A percentile compares a stretch with the other conserved stretches of the same genome.
Conservation (phyloP, 2,329 filamentous ascomycete species). For the Cladosporium sphaerospermum region DNA sequence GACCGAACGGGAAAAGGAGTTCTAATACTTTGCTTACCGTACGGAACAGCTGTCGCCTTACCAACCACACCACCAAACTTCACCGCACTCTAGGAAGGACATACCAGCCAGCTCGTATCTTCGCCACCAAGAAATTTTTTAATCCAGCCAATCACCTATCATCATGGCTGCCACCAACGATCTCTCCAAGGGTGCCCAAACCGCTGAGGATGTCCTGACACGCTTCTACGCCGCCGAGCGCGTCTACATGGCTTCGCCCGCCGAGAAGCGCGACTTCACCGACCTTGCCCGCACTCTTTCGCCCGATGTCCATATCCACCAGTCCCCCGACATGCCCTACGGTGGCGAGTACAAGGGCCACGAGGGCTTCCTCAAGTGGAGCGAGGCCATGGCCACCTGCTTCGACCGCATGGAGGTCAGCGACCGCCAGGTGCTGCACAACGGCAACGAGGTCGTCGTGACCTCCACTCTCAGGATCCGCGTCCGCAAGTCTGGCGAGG, state of each 20-base stretch:
- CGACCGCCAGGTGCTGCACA: conserved; percentile 30
- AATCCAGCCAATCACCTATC: neutral
- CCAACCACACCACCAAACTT: neutral
- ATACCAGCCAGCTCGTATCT: neutral
- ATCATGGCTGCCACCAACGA: conserved; percentile 3
- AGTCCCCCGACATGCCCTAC: conserved; percentile 32
- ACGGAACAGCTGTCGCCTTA: too few species aligned
- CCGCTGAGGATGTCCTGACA: conserved; percentile 23
- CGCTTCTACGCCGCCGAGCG: conserved; percentile 33
- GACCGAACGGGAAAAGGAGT: conserved; percentile 6
- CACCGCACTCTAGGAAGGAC: neutral
- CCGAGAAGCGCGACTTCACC: conserved; percentile 28
- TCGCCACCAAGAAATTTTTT: neutral
- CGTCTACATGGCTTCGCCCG: conserved; percentile 29
- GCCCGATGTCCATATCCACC: conserved; percentile 23
- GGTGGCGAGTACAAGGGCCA: conserved; percentile 29
- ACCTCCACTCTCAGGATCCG: conserved; percentile 24
- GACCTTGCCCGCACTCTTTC: conserved; percentile 26
- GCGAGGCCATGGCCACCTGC: conserved; percentile 25
- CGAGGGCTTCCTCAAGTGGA: conserved; percentile 30
- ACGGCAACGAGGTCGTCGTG: conserved; percentile 26
- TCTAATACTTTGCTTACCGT: neutral
- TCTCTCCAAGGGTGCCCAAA: conserved; percentile 5
- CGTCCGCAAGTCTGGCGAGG: conserved; percentile 29
- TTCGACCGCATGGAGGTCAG: conserved; percentile 27